These are phyloP conservation scores for Meredithiella fracta DNA, from an alignment of 2,329 filamentous ascomycete species.

Conservation along the genomic window DNA sequence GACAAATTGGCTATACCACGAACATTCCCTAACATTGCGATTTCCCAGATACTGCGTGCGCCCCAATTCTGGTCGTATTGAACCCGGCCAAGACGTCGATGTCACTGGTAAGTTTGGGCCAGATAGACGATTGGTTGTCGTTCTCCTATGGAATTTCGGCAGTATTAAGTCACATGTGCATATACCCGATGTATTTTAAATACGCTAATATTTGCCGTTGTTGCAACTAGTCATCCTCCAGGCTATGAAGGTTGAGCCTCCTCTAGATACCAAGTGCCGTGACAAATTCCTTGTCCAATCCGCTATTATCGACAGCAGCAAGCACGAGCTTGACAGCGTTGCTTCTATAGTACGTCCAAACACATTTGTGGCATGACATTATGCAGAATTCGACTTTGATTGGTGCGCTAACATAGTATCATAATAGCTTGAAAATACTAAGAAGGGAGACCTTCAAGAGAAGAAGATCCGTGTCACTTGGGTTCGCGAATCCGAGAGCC, in stretches of 20 bases:
- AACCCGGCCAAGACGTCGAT: slow-evolving; percentile 76
- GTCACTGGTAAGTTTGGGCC: slow-evolving; percentile 54
- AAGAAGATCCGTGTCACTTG: slow-evolving; percentile 91
- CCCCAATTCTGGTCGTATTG: slow-evolving; percentile 91
- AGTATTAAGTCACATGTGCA: slow-evolving; percentile 16
- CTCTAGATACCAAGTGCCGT: slow-evolving; percentile 72
- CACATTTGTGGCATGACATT: not conserved
- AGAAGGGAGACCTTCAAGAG: slow-evolving; percentile 70
- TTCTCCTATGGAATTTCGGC: not conserved
- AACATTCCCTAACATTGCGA: not conserved
- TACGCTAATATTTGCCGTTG: not conserved
- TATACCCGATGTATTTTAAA: slow-evolving; percentile 13
- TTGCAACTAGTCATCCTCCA: slow-evolving; percentile 62
- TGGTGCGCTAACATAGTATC: not conserved
- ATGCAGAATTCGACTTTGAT: not conserved
- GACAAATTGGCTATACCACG: slow-evolving; percentile 16
- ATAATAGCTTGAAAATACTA: slow-evolving; percentile 57
- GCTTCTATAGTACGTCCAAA: slow-evolving; percentile 54
- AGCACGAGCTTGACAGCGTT: slow-evolving; percentile 71
- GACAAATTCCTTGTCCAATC: slow-evolving; percentile 98
- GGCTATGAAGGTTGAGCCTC: slow-evolving; percentile 91
- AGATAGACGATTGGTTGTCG: not conserved
- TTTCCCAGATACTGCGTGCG: slow-evolving; percentile 76
- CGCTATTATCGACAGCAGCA: slow-evolving; percentile 54
- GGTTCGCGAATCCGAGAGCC: slow-evolving; percentile 43